Conservation (phyloP, 257 asterid genomes). For the Nemophila menziesii region DNA sequence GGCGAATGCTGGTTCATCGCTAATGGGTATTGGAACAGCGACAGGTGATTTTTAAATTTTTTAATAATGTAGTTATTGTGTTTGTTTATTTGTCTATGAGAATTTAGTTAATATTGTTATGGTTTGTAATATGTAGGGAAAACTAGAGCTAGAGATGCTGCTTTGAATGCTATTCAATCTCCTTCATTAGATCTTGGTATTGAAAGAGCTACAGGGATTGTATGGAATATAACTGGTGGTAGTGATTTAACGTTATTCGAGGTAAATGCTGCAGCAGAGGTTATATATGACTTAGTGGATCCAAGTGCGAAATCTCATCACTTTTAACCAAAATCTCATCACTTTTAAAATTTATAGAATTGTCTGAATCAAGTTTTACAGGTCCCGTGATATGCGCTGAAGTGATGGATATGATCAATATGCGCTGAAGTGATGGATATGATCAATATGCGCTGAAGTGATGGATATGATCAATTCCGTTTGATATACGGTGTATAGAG, state of each 20-base stretch:
- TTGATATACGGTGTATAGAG: too few relatives aligned
- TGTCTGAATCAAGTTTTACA: too few relatives aligned
- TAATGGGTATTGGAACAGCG: constrained; percentile 96
- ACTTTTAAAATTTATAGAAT: too few relatives aligned
- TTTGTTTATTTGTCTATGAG: too few relatives aligned
- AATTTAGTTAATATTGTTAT: too few relatives aligned
- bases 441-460: too few relatives aligned
- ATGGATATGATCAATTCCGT: too few relatives aligned
- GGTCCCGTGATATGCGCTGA: too few relatives aligned
- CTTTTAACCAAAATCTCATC: too few relatives aligned
- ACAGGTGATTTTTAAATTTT: constrained; percentile 82
- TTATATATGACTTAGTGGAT: constrained; percentile 88
- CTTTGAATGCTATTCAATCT: constrained; percentile 77
- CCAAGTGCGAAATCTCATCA: constrained; percentile 96
- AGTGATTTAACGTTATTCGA: constrained; percentile 81
- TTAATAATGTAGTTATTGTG: too few relatives aligned
- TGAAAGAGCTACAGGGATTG: constrained; percentile 94
- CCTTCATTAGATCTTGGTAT: constrained; percentile 85
- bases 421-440: too few relatives aligned
- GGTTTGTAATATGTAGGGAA: constrained; percentile 47
- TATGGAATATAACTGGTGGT: constrained; percentile 97
- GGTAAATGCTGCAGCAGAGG: constrained; percentile 97
- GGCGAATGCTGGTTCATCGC: constrained; percentile 91
- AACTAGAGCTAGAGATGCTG: constrained; percentile 92
- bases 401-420: too few relatives aligned